Evolutionary conservation across 306 rosid genomes (phyloP).

Genomic region (Dicorynia guianensis): DNA sequence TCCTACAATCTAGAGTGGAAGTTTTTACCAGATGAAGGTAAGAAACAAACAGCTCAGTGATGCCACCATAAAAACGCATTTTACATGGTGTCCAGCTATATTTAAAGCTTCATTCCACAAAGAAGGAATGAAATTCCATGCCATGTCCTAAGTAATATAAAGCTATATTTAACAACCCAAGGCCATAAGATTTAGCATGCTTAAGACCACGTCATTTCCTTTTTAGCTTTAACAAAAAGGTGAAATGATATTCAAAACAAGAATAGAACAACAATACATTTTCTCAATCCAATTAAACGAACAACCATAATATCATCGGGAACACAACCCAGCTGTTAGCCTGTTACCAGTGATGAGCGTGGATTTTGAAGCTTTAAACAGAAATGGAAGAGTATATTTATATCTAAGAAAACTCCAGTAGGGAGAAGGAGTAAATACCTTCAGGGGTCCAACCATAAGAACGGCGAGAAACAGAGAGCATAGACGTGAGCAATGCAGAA

Average conservation of each 20-base stretch:
- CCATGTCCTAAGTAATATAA: not conserved
- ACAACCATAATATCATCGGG: not conserved
- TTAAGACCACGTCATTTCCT: not conserved
- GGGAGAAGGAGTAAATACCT: slow-evolving; percentile 53
- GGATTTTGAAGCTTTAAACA: not conserved
- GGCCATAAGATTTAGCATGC: not conserved
- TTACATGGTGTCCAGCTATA: not conserved
- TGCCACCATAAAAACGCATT: not conserved
- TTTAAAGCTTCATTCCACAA: slow-evolving; percentile 10
- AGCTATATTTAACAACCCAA: slow-evolving; percentile 18
- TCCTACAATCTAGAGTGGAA: too few species aligned
- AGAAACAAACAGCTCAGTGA: not conserved
- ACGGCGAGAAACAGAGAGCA: slow-evolving; percentile 82
- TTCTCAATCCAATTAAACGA: slow-evolving; percentile 15
- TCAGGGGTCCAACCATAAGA: slow-evolving; percentile 82
- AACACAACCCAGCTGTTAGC: too few species aligned
- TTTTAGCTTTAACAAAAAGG: slow-evolving; percentile 2
- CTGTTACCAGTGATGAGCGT: not conserved
- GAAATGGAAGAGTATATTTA: not conserved
- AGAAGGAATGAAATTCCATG: not conserved
- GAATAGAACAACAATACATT: not conserved
- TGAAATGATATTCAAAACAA: not conserved
- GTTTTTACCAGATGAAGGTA: not conserved
- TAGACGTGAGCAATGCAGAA: slow-evolving; percentile 88
- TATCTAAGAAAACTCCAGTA: not conserved